These are phyloP conservation scores for Ascosphaera acerosa DNA, from an alignment of 2,329 filamentous ascomycete genomes.

Conservation along the genomic window DNA sequence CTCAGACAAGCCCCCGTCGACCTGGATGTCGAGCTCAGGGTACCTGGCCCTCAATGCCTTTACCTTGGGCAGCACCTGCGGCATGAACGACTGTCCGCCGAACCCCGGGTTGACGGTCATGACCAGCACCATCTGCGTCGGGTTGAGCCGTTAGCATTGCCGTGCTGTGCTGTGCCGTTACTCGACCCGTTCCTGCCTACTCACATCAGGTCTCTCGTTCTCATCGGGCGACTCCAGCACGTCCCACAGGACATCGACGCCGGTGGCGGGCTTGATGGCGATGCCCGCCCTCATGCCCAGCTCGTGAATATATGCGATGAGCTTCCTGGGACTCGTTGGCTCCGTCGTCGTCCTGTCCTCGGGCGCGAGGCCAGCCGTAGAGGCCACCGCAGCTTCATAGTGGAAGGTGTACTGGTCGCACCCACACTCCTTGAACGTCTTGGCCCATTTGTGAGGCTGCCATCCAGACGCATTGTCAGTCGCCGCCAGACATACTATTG, in stretches of 20 bases:
- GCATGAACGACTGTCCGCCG: conserved; percentile 96
- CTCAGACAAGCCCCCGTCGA: conserved; percentile 75
- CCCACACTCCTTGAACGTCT: conserved; percentile 76
- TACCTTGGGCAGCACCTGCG: conserved; percentile 84
- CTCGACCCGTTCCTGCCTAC: conserved; percentile 16
- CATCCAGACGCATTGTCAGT: not conserved
- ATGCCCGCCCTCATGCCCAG: conserved; percentile 75
- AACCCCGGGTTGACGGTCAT: conserved; percentile 98
- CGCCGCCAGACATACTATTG: not conserved
- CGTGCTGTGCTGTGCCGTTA: too few species aligned
- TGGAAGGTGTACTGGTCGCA: conserved; percentile 99
- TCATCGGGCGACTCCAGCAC: conserved; percentile 49
- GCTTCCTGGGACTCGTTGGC: conserved; percentile 56
- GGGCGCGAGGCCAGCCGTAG: conserved; percentile 59
- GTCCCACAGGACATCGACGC: conserved; percentile 78
- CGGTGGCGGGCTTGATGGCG: conserved; percentile 80
- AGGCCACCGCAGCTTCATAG: conserved; percentile 77
- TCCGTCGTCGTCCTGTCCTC: conserved; percentile 34
- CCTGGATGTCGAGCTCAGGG: conserved; percentile 85
- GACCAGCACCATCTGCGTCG: conserved; percentile 68
- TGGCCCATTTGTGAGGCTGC: conserved; percentile 94
- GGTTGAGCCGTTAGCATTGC: too few species aligned
- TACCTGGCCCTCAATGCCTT: conserved; percentile 58
- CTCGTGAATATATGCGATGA: conserved; percentile 78
- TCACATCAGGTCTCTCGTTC: conserved; percentile 67